phyloP scores from a whole-genome alignment of 2,329 filamentous ascomycete species.

The Talaromyces piceae region DNA sequence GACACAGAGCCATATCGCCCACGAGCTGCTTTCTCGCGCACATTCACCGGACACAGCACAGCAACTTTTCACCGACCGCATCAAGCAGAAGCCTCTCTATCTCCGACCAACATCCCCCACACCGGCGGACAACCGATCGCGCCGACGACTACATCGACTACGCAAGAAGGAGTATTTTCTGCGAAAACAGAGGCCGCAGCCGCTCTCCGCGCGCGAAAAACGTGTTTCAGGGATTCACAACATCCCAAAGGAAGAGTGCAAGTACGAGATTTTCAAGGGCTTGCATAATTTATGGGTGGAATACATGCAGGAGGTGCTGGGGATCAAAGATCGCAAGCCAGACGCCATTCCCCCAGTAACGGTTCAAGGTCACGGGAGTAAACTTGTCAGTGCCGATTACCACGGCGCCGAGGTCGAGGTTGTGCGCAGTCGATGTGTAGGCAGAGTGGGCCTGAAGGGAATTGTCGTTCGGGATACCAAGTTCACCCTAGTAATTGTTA shows the following conservation, averaged over 20 bases:
- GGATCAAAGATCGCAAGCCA: conserved; percentile 39
- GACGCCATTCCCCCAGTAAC: conserved; percentile 40
- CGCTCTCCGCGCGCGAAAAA: conserved; percentile 73
- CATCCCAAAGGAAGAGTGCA: conserved; percentile 59
- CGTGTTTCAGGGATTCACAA: conserved; percentile 66
- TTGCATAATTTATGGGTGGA: conserved; percentile 72
- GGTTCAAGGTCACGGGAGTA: conserved; percentile 45
- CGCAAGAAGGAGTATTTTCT: conserved; percentile 41
- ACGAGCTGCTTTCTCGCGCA: conserved; percentile 64
- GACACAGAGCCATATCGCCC: conserved; percentile 41
- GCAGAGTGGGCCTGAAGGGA: conserved; percentile 73
- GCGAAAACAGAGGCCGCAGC: conserved; percentile 50
- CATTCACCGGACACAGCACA: conserved; percentile 66
- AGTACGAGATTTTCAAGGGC: conserved; percentile 69
- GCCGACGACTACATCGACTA: conserved; percentile 47
- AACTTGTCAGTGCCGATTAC: conserved; percentile 79
- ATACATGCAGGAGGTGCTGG: conserved; percentile 78
- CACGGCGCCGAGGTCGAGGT: conserved; percentile 82
- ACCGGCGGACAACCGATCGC: conserved; percentile 43
- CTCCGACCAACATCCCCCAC: conserved; percentile 68
- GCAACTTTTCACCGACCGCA: conserved; percentile 71
- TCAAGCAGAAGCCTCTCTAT: conserved; percentile 73
- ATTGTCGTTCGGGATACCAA: conserved; percentile 86
- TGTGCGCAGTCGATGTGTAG: conserved; percentile 69
- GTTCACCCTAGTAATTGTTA: conserved; percentile 80